phyloP scores from a whole-genome alignment of 2,329 filamentous ascomycete species.

The Curvularia verruculosa region DNA sequence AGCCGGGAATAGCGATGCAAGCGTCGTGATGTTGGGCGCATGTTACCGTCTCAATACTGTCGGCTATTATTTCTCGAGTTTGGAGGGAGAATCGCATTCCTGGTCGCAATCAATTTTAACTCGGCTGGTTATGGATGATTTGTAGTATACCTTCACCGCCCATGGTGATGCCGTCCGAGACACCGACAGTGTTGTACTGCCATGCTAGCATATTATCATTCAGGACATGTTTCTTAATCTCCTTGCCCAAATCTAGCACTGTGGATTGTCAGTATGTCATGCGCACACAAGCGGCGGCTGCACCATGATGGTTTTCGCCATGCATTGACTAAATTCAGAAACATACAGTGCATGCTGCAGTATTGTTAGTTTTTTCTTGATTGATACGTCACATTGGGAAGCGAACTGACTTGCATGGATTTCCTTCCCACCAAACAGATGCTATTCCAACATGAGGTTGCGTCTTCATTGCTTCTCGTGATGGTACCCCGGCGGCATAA shows the following conservation, averaged over 20 bases:
- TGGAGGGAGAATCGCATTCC: constrained; percentile 95
- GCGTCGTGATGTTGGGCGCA: constrained; percentile 92
- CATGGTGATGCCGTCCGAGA: constrained; percentile 95
- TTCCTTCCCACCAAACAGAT: constrained; percentile 97
- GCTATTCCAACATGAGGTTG: constrained; percentile 90
- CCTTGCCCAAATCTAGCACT: constrained; percentile 86
- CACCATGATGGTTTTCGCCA: constrained; percentile 7
- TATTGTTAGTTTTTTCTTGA: constrained; percentile 30
- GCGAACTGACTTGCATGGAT: constrained; percentile 82
- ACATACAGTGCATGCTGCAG: constrained; percentile 58
- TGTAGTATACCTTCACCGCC: constrained; percentile 73
- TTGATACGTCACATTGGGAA: constrained; percentile 13
- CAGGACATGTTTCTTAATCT: constrained; percentile 80
- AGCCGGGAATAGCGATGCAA: constrained; percentile 90
- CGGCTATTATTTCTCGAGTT: constrained; percentile 88
- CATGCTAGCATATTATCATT: constrained; percentile 89
- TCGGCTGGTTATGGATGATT: not conserved
- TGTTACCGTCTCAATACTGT: constrained; percentile 91
- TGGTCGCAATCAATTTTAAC: constrained; percentile 44
- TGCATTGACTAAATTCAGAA: constrained; percentile 5
- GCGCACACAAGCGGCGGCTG: constrained; percentile 10
- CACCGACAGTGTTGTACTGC: constrained; percentile 91
- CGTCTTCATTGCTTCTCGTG: constrained; percentile 83
- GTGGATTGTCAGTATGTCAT: constrained; percentile 20
- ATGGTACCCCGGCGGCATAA: constrained; percentile 87